phyloP scores from a whole-genome alignment of 2,329 filamentous ascomycete species.

The Ophiostoma sp. region DNA sequence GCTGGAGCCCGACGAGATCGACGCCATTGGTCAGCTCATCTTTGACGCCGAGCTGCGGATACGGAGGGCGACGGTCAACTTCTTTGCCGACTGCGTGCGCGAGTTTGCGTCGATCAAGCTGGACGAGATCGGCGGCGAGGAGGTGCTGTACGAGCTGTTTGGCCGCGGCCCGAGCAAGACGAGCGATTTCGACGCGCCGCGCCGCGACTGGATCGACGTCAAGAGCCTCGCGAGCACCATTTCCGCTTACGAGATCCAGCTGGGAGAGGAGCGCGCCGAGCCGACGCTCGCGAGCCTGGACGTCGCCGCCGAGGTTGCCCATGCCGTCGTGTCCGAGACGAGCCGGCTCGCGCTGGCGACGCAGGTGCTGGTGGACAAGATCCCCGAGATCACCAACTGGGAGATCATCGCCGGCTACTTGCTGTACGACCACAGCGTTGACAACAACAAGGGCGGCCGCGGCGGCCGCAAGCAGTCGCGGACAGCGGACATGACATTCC shows the following conservation, averaged over 20 bases:
- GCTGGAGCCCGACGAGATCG: constrained; percentile 86
- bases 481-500: constrained; percentile 56
- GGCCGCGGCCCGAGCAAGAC: constrained; percentile 56
- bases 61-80: constrained; percentile 80
- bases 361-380: constrained; percentile 75
- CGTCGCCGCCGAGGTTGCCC: constrained; percentile 39
- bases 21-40: constrained; percentile 77
- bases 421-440: constrained; percentile 79
- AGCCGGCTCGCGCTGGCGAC: constrained; percentile 74
- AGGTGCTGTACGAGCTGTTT: constrained; percentile 68
- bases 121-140: constrained; percentile 77
- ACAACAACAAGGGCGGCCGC: constrained; percentile 27
- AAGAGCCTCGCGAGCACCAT: constrained; percentile 86
- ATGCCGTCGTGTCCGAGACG: constrained; percentile 62
- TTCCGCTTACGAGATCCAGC: constrained; percentile 69
- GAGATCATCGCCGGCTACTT: constrained; percentile 84
- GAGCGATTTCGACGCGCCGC: constrained; percentile 70
- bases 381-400: constrained; percentile 79
- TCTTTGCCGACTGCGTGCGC: constrained; percentile 82
- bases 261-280: constrained; percentile 41
- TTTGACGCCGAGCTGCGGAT: constrained; percentile 82
- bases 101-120: constrained; percentile 74
- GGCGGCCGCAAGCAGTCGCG: constrained; percentile 28
- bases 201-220: constrained; percentile 80
- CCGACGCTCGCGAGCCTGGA: constrained; percentile 32